These are phyloP conservation scores for Leishmania mexicana DNA, from an alignment of 208 protist species.

Conservation along the genomic window DNA sequence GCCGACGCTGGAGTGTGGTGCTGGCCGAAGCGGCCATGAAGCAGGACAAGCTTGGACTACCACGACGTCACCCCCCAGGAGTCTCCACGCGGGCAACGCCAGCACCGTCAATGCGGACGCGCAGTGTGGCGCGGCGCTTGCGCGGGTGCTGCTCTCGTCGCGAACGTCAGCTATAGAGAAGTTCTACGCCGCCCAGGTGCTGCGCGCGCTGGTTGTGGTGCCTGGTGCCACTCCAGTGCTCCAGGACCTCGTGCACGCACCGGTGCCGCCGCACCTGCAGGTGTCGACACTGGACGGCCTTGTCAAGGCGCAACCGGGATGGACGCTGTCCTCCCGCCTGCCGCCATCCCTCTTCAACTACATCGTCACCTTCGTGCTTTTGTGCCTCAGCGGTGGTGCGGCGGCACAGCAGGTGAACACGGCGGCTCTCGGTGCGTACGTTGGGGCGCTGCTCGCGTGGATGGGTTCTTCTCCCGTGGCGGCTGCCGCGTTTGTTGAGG, in stretches of 20 bases:
- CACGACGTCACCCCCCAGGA: neutral
- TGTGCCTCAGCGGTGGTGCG: conserved; percentile 50
- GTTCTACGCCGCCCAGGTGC: conserved; percentile 75
- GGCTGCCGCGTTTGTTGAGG: conserved; percentile 36
- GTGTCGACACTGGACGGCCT: conserved; percentile 15
- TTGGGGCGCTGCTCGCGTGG: conserved; percentile 54
- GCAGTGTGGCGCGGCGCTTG: conserved; percentile 31
- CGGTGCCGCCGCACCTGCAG: conserved; percentile 24
- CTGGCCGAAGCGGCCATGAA: neutral
- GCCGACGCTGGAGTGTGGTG: neutral
- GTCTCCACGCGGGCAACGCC: neutral
- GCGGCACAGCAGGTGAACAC: conserved; percentile 59
- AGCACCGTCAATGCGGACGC: neutral
- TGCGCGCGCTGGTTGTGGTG: conserved; percentile 45
- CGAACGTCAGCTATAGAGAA: conserved; percentile 36
- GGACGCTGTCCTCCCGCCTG: conserved; percentile 14
- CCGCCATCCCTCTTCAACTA: conserved; percentile 49
- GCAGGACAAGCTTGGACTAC: conserved; percentile 6
- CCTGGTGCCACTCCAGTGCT: conserved; percentile 34
- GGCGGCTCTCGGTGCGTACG: conserved; percentile 64
- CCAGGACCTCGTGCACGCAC: conserved; percentile 7
- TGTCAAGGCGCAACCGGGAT: conserved; percentile 31
- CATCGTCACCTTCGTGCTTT: conserved; percentile 52
- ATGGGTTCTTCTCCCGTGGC: conserved; percentile 25
- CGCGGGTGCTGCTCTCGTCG: conserved; percentile 32